Evolutionary conservation across 2,329 filamentous ascomycete genomes (phyloP).

Genomic region (Emericellopsis atlantica): DNA sequence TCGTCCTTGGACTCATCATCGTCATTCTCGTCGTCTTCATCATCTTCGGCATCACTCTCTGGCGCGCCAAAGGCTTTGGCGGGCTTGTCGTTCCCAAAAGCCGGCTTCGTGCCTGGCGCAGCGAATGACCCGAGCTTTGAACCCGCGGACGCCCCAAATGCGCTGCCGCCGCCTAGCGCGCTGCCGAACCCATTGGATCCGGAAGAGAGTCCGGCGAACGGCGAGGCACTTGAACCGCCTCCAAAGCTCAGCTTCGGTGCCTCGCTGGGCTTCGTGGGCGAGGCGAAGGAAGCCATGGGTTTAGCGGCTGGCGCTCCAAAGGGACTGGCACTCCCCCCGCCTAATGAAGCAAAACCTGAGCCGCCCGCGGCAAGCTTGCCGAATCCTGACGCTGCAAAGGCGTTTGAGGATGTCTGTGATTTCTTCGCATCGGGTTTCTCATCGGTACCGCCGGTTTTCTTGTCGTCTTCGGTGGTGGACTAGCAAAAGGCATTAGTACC

Average conservation of each 20-base stretch:
- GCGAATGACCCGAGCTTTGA: constrained; percentile 56
- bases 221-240: constrained; percentile 25
- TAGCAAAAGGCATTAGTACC: not conserved
- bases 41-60: constrained; percentile 48
- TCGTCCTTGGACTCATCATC: constrained; percentile 26
- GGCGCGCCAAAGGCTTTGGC: constrained; percentile 67
- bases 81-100: constrained; percentile 44
- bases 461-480: constrained; percentile 2
- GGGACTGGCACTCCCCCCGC: constrained; percentile 29
- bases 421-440: constrained; percentile 9
- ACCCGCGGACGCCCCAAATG: constrained; percentile 23
- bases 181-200: constrained; percentile 35
- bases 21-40: constrained; percentile 20
- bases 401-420: constrained; percentile 37
- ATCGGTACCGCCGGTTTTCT: constrained; percentile 9
- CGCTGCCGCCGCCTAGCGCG: constrained; percentile 29
- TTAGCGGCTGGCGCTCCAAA: constrained; percentile 33
- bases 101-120: constrained; percentile 33
- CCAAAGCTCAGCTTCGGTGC: constrained; percentile 38
- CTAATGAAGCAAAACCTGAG: constrained; percentile 52
- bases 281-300: constrained; percentile 18
- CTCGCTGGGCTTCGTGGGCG: constrained; percentile 12
- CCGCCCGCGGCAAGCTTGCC: constrained; percentile 50
- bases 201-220: constrained; percentile 31
- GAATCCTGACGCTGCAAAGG: constrained; percentile 58